Base-by-base conservation (phyloP, 768 basidiomycete genomes). In the Russula griseocarnosa region DNA sequence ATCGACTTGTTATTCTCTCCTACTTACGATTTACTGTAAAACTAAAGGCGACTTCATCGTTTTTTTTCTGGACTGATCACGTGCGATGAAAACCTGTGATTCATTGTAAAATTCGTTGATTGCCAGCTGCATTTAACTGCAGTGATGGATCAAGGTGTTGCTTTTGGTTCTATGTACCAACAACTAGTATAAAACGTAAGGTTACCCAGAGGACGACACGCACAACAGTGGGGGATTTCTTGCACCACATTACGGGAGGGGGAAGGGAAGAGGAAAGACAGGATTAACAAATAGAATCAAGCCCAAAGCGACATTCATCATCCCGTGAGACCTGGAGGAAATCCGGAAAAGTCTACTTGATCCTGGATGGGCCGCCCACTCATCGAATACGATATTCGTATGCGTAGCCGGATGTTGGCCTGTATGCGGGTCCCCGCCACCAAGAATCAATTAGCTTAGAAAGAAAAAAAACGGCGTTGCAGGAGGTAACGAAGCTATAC, bases 271-370 rank as follows among this genome's bases (percentile, higher is more conserved):
- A 30, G 38, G 32, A 24, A 55, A 14, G 22, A 18, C 1, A 47
- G 26, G 22, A 13, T 4, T 20, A 26, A 24, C 16, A 28, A 42
- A 18, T 9, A 46, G 30, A 30, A 18, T 3, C 11, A 54, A 28
- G 5, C 16, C 13, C 13, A 22, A 44, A 24, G n/a, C 22, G 36
- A 36, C 32, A 14, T 20, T 24, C 28, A 58, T 30, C 81, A 58
- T 24, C 82, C 81, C 22, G 88, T 91, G 69, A 91, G 73, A 47
- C 84, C 83, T 24, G 86, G 79, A 20, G 94, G 94, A 75, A 98
- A 96, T 2, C 92, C 90, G 24, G 88, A 74, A 73, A 98, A 98
- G 76, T 98, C 95, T 61, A 94, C 86, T 77, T 98, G 95, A 55
- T 99, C 97, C 74, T 94, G 92, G 56, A 90, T 75, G 34, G 77